phyloP scores from a whole-genome alignment of 2,329 filamentous ascomycete species.

The Verticillium nonalfalfae region DNA sequence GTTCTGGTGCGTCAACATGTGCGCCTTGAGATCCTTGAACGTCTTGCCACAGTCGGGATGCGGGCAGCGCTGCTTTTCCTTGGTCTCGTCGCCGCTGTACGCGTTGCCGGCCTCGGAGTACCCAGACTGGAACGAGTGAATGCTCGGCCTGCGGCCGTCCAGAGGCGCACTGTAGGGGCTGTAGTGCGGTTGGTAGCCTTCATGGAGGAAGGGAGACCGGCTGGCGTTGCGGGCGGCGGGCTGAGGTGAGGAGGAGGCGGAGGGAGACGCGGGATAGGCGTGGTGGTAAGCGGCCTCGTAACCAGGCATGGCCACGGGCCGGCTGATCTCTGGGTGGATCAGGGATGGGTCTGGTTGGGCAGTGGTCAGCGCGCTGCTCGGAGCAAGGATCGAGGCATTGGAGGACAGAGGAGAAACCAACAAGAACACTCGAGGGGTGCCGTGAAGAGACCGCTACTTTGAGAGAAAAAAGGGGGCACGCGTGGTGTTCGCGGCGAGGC shows the following conservation, averaged over 20 bases:
- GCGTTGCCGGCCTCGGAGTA: conserved; percentile 49
- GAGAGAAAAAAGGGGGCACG: conserved; percentile 42
- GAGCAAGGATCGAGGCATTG: conserved; percentile 5
- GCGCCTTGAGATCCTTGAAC: conserved; percentile 89
- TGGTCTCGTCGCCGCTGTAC: conserved; percentile 56
- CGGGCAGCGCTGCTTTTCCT: conserved; percentile 69
- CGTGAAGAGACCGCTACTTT: conserved; percentile 45
- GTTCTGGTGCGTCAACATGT: conserved; percentile 89
- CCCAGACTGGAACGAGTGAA: conserved; percentile 54
- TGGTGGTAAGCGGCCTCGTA: conserved; percentile 44
- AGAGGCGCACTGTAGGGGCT: conserved; percentile 45
- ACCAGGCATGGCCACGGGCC: conserved; percentile 40
- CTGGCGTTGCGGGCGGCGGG: conserved; percentile 45
- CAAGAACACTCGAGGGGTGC: conserved; percentile 44
- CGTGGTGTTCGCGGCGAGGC: conserved; percentile 19
- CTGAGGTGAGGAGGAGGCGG: conserved; percentile 50
- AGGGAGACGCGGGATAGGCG: conserved; percentile 55
- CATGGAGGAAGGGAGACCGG: conserved; percentile 62
- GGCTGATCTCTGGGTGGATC: conserved; percentile 48
- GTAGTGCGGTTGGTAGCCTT: conserved; percentile 48
- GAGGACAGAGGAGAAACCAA: conserved; percentile 39
- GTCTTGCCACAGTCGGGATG: conserved; percentile 77
- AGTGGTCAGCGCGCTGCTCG: conserved; percentile 27
- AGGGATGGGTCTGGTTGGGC: conserved; percentile 44
- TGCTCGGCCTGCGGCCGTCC: conserved; percentile 56